Conservation (phyloP, 768 basidiomycete species). For the Rhodotorula graminis region DNA sequence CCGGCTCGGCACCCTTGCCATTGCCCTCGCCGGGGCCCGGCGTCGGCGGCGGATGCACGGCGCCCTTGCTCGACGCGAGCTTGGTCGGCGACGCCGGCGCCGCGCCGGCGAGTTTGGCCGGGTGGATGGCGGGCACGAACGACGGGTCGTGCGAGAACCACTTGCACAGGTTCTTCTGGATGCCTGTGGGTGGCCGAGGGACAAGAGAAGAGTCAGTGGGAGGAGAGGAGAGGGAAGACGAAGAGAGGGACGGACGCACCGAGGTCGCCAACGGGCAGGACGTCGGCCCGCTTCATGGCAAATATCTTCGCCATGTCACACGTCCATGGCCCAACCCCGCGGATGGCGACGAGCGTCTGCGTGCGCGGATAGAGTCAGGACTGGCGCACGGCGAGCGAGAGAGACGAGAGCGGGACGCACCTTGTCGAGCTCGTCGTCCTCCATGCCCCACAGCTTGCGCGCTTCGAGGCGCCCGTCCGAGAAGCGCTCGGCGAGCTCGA, state of each 20-base stretch:
- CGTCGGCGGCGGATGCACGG: background rate
- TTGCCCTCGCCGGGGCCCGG: no score
- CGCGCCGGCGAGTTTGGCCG: constrained; percentile 25
- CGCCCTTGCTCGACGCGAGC: background rate
- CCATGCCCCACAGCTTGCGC: constrained; percentile 62
- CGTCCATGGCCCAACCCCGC: constrained; percentile 51
- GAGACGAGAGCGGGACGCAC: background rate
- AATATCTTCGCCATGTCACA: constrained; percentile 79
- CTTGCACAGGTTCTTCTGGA: constrained; percentile 41
- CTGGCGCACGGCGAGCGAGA: background rate
- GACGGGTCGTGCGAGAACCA: constrained; percentile 36
- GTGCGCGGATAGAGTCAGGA: background rate
- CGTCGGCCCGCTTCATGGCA: constrained; percentile 68
- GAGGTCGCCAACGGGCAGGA: constrained; percentile 58
- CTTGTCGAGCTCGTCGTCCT: constrained; percentile 59
- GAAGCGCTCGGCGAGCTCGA: constrained; percentile 73
- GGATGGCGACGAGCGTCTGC: constrained; percentile 57
- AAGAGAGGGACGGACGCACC: constrained; percentile 9
- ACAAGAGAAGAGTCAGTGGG: background rate
- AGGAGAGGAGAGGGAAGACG: background rate
- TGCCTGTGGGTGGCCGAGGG: constrained; percentile 6
- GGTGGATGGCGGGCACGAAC: constrained; percentile 24
- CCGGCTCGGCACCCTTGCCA: no score
- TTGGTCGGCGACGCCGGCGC: constrained; percentile 13
- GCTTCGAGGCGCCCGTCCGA: constrained; percentile 73